These are phyloP conservation scores for Corniculantispora saksenae DNA, from an alignment of 2,329 filamentous ascomycete genomes.

Conservation along the genomic window DNA sequence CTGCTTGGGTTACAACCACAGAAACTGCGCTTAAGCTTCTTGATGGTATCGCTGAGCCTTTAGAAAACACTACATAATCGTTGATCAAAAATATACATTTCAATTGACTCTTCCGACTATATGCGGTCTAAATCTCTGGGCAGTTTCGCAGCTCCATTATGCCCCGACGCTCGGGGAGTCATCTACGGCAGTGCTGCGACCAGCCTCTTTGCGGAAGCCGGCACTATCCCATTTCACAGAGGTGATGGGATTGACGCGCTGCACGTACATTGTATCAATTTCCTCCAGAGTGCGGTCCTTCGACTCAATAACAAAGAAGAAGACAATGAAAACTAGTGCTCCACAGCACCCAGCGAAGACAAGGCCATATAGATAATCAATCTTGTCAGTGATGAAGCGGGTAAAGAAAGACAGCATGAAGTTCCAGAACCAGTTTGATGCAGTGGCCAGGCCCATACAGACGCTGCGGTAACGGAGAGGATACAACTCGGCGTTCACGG, in stretches of 20 bases:
- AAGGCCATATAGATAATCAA: slow-evolving; percentile 70
- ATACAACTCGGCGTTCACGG: slow-evolving; percentile 64
- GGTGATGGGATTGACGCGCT: slow-evolving; percentile 50
- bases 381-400: slow-evolving; percentile 70
- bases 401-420: slow-evolving; percentile 61
- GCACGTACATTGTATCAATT: slow-evolving; percentile 74
- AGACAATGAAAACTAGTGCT: slow-evolving; percentile 64
- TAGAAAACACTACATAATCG: not conserved
- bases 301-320: slow-evolving; percentile 75
- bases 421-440: slow-evolving; percentile 66
- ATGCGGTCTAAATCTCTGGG: not conserved
- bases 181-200: slow-evolving; percentile 6
- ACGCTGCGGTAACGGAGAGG: slow-evolving; percentile 56
- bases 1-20: not conserved
- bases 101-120: not conserved
- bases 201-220: not conserved
- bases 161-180: not conserved
- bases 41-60: not conserved
- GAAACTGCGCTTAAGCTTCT: slow-evolving; percentile 9
- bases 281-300: slow-evolving; percentile 73
- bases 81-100: not conserved
- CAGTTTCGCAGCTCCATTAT: not conserved
- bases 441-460: slow-evolving; percentile 58
- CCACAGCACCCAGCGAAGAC: slow-evolving; percentile 70
- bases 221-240: slow-evolving; percentile 38